These are phyloP conservation scores for Aspergillus brunneoviolaceus DNA, from an alignment of 2,329 filamentous ascomycete species.

Conservation along the genomic window DNA sequence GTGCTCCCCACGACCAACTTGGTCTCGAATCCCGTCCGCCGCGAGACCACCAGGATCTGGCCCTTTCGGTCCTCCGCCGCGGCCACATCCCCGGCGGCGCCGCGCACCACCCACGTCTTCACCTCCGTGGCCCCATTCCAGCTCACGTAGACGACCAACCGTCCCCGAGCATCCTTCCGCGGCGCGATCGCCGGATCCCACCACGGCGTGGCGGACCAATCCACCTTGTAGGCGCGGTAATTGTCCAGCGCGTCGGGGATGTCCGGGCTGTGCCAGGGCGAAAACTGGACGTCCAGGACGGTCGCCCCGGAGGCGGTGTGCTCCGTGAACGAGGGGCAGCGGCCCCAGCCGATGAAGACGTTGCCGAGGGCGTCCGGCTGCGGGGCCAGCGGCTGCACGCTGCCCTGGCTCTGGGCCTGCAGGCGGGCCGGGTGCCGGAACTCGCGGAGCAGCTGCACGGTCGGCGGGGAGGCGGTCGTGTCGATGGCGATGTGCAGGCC, in stretches of 20 bases:
- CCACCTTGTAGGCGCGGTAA: conserved; percentile 9
- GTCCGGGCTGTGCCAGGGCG: conserved; percentile 10
- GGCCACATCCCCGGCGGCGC: background rate
- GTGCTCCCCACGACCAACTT: background rate
- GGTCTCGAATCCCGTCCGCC: conserved; percentile 2
- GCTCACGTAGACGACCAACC: conserved; percentile 6
- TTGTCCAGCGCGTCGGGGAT: conserved; percentile 12
- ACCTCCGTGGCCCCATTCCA: conserved; percentile 11
- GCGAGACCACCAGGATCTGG: background rate
- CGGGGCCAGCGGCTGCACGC: conserved; percentile 5
- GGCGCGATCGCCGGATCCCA: conserved; percentile 7
- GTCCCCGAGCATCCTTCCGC: background rate
- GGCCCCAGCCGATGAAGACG: conserved; percentile 14
- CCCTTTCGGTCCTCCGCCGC: background rate
- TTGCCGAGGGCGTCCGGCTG: conserved; percentile 1
- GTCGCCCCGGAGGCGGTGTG: conserved; percentile 8
- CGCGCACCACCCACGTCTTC: conserved; percentile 5
- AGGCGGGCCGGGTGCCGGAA: conserved; percentile 5
- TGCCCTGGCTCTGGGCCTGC: conserved; percentile 11
- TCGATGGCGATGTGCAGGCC: conserved; percentile 12
- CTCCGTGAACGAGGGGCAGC: conserved; percentile 10
- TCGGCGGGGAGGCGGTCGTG: conserved; percentile 4
- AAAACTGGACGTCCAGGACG: conserved; percentile 12
- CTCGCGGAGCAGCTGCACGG: conserved; percentile 4
- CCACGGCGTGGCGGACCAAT: conserved; percentile 9